These are phyloP conservation scores for Geranomyces variabilis DNA, from an alignment of 192 early-diverging fungal genomes.

Conservation along the genomic window DNA sequence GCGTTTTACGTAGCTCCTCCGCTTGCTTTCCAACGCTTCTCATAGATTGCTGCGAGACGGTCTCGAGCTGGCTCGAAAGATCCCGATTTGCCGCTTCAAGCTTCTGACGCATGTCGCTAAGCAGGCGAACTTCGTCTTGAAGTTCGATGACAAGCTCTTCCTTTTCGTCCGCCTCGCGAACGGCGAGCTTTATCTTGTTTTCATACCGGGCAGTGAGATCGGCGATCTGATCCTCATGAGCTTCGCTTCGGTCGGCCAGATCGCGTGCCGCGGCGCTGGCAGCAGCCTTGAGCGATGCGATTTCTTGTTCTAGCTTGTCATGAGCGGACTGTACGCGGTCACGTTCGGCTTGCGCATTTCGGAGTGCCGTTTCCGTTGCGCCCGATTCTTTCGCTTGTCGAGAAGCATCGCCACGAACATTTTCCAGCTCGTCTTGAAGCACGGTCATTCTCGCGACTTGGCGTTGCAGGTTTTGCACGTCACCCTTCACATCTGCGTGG, in stretches of 20 bases:
- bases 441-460: neutral
- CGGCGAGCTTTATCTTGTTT: neutral
- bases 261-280: neutral
- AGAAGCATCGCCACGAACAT: neutral
- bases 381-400: neutral
- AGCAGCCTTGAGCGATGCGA: neutral
- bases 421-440: slow-evolving; percentile 1
- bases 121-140: slow-evolving; percentile 17
- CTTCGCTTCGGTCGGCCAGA: neutral
- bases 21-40: neutral
- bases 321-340: neutral
- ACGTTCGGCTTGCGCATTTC: slow-evolving; percentile 4
- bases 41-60: neutral
- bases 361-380: neutral
- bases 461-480: slow-evolving; percentile 15
- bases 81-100: neutral
- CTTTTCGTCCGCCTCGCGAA: slow-evolving; percentile 4
- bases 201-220: slow-evolving; percentile 2
- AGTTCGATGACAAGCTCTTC: slow-evolving; percentile 11
- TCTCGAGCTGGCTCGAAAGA: neutral
- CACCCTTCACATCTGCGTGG: neutral
- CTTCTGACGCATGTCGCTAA: slow-evolving; percentile 1
- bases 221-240: neutral
- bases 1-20: neutral
- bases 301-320: neutral